phyloP scores from a whole-genome alignment of 2,329 filamentous ascomycete genomes.

The Aureobasidium zeae region DNA sequence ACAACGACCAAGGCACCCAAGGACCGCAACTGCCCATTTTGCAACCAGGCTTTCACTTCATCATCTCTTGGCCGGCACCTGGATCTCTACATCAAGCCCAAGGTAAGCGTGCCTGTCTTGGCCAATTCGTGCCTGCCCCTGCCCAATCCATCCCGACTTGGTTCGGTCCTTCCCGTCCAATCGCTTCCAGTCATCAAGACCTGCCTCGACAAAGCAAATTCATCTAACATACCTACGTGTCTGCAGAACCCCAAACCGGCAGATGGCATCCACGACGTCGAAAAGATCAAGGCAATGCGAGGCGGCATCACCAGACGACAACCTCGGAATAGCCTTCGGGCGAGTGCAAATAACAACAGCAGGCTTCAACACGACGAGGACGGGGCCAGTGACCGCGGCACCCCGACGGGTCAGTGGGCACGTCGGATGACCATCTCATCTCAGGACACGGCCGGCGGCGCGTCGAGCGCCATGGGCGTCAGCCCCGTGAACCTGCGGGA shows the following conservation, averaged over 20 bases:
- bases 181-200: too few relatives aligned
- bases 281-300: slow-evolving; percentile 74
- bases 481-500: slow-evolving; percentile 15
- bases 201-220: too few relatives aligned
- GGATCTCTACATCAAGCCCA: slow-evolving; percentile 87
- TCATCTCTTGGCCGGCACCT: slow-evolving; percentile 88
- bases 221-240: neutral
- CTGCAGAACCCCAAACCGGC: slow-evolving; percentile 64
- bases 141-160: too few relatives aligned
- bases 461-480: slow-evolving; percentile 10
- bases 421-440: slow-evolving; percentile 11
- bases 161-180: too few relatives aligned
- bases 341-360: slow-evolving; percentile 13
- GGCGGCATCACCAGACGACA: slow-evolving; percentile 81
- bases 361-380: slow-evolving; percentile 9
- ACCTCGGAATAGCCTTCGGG: slow-evolving; percentile 44
- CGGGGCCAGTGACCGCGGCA: slow-evolving; percentile 12
- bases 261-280: slow-evolving; percentile 83
- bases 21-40: slow-evolving; percentile 83
- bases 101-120: slow-evolving; percentile 28
- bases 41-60: slow-evolving; percentile 81
- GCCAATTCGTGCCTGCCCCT: too few relatives aligned
- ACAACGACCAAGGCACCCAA: slow-evolving; percentile 48
- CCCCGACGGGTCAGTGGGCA: slow-evolving; percentile 10
- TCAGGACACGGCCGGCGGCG: slow-evolving; percentile 12